These are phyloP conservation scores for Entomortierella beljakovae DNA, from an alignment of 192 early-diverging fungal species.

Conservation along the genomic window DNA sequence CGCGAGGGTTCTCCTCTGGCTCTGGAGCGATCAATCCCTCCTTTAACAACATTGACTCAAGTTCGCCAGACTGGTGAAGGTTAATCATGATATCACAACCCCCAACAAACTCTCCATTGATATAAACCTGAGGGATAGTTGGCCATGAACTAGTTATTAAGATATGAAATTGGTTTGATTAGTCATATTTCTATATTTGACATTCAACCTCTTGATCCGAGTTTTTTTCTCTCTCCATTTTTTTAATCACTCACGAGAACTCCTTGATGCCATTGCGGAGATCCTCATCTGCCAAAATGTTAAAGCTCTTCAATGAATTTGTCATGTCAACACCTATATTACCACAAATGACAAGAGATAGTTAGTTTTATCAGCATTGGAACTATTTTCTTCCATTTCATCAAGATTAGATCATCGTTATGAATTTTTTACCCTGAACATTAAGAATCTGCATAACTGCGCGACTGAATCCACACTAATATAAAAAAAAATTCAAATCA, in stretches of 20 bases:
- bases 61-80: slow-evolving; percentile 91
- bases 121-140: slow-evolving; percentile 95
- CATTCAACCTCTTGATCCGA: too few species aligned
- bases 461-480: slow-evolving; percentile 91
- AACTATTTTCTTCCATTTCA: background rate
- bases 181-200: background rate
- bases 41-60: slow-evolving; percentile 82
- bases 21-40: slow-evolving; percentile 71
- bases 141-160: slow-evolving; percentile 78
- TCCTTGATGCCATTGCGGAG: slow-evolving; percentile 95
- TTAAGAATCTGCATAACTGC: slow-evolving; percentile 93
- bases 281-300: slow-evolving; percentile 92
- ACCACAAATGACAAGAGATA: background rate
- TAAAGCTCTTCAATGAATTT: slow-evolving; percentile 75
- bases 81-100: slow-evolving; percentile 93
- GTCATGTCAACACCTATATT: slow-evolving; percentile 73
- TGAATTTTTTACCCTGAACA: slow-evolving; percentile 68
- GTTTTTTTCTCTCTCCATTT: background rate
- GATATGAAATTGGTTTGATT: slow-evolving; percentile 2
- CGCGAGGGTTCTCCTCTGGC: slow-evolving; percentile 46
- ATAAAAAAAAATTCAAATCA: background rate
- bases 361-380: too few species aligned
- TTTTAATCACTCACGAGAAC: slow-evolving; percentile 68
- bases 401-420: background rate
- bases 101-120: slow-evolving; percentile 96